Evolutionary conservation across 192 early-diverging fungal genomes (phyloP), one percentile per base, ranked within the genome.

Genomic region (Phycomyces nitens): DNA sequence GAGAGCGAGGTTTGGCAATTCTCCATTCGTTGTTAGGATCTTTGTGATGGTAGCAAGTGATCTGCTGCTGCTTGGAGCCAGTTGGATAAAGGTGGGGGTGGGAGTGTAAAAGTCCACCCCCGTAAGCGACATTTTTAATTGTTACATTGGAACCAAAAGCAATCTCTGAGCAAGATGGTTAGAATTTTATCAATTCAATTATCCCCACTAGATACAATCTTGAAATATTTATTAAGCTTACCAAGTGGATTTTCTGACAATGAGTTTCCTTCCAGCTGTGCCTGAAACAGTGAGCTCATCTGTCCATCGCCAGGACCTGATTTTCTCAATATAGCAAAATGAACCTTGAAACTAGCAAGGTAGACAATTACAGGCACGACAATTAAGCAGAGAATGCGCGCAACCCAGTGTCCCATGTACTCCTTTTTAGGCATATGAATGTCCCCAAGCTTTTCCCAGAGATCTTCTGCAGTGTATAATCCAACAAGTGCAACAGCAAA

Each of bases 211-310:
- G n/a, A n/a, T n/a, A n/a, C n/a, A n/a, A n/a, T n/a, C n/a, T n/a
- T n/a, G n/a, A n/a, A n/a, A n/a, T n/a, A n/a, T 26, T 12, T 15
- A 14, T 16, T 34, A 20, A 8, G 14, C 38, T 18, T 74, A 93
- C 92, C 78, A 10, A 95, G 68, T 10, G 97, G 97, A 70, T 94
- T 93, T 42, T 83, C 61, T 24, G 74, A 60, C 22, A 98, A 88
- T 53, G 83, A 74, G 72, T 85, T 94, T 38, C 97, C 97, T 41
- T 81, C 60, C 21, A 99, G 75, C 22, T 82, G 75, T n/a, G 95
- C 93, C 72, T 99, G 97, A 80, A 99, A 99, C n/a, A 96, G 76
- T 5, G 94, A 93, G 69, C 90, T 89, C 97, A 99, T 99, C 52
- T 88, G 84, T 16, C 89, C 88, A 75, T 97, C 93, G 5, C 96